phyloP scores from a whole-genome alignment of 2,329 filamentous ascomycete genomes.

The Penicillium sp. region DNA sequence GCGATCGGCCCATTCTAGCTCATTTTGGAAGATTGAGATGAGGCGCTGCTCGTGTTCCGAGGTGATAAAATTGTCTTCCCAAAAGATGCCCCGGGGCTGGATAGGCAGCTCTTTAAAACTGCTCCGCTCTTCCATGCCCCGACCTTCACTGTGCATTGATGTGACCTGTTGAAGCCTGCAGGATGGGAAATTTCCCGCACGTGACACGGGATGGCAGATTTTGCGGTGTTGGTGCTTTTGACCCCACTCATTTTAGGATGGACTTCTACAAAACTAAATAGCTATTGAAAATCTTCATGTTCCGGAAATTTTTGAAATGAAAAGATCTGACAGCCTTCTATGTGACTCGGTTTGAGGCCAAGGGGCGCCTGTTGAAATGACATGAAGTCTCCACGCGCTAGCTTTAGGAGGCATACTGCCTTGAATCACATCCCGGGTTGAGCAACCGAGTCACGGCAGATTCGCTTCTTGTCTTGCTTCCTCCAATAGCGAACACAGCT shows the following conservation, averaged over 20 bases:
- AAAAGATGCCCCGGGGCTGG: conserved; percentile 36
- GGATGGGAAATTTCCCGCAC: neutral
- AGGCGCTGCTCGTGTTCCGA: conserved; percentile 51
- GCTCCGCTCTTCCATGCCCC: conserved; percentile 13
- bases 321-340: neutral
- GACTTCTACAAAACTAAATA: neutral
- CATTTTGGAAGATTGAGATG: conserved; percentile 49
- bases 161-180: neutral
- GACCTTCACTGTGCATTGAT: neutral
- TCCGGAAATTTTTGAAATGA: neutral
- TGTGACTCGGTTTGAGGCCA: neutral
- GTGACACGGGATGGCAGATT: neutral
- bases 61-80: conserved; percentile 55
- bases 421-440: neutral
- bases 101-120: conserved; percentile 33
- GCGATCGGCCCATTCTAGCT: conserved; percentile 54
- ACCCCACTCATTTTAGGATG: neutral
- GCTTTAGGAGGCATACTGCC: neutral
- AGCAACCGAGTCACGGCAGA: neutral
- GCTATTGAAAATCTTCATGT: neutral
- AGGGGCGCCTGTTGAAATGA: neutral
- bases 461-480: neutral
- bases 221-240: neutral
- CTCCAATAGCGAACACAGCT: neutral
- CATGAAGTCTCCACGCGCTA: neutral